phyloP scores from a whole-genome alignment of 169 alveolate species.

The Cryptosporidium bovis region DNA sequence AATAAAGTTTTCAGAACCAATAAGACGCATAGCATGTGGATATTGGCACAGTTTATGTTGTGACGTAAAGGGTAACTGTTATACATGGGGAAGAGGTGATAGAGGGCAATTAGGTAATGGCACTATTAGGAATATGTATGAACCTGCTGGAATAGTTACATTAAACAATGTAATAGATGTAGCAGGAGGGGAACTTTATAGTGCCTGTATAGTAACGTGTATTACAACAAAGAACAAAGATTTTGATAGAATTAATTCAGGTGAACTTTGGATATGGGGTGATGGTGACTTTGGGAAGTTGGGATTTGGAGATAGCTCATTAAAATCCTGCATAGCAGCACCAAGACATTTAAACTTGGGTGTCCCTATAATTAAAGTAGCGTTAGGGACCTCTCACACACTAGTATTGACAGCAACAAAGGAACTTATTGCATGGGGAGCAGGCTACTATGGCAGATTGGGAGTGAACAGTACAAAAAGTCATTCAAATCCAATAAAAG shows the following conservation, averaged over 20 bases:
- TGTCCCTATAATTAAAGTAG: constrained; percentile 81
- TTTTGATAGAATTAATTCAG: constrained; percentile 76
- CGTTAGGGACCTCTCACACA: constrained; percentile 85
- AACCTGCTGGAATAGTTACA: constrained; percentile 82
- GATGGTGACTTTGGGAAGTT: constrained; percentile 88
- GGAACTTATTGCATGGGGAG: constrained; percentile 85
- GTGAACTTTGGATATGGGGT: constrained; percentile 89
- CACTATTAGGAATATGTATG: constrained; percentile 79
- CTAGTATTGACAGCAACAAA: constrained; percentile 82
- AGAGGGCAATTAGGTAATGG: constrained; percentile 79
- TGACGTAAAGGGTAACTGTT: constrained; percentile 46
- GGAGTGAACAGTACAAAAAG: constrained; percentile 74
- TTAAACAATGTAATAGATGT: constrained; percentile 84
- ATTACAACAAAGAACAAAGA: constrained; percentile 9
- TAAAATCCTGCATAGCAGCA: constrained; percentile 79
- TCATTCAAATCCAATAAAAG: constrained; percentile 74
- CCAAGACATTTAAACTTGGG: constrained; percentile 82
- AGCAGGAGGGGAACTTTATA: constrained; percentile 86
- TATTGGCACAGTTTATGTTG: constrained; percentile 61
- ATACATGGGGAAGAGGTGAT: constrained; percentile 72
- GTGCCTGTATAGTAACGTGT: constrained; percentile 84
- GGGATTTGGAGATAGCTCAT: constrained; percentile 85
- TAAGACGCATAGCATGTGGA: constrained; percentile 50
- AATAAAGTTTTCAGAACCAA: constrained; percentile 44
- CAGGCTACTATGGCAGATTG: constrained; percentile 83